Percentiles rank a stretch among this genome's conserved stretches.
These are phyloP conservation scores for Staphylotrichum tortipilum DNA, from an alignment of 495 filamentous ascomycete species.

Conservation along the genomic window DNA sequence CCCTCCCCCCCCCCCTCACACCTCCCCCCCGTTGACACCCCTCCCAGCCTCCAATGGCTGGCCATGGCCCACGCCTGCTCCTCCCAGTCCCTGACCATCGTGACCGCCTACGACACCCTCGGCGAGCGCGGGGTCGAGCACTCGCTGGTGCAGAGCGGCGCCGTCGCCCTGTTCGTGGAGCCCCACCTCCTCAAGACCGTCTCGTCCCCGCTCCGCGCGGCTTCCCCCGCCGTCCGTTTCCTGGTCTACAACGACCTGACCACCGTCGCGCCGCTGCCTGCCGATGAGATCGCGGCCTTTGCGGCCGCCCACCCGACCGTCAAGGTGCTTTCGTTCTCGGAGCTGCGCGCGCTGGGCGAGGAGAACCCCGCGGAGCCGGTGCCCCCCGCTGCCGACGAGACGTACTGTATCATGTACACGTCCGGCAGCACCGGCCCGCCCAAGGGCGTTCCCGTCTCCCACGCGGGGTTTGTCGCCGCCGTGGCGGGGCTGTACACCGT, in stretches of 20 bases:
- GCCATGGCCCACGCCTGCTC: slow-evolving; percentile 54
- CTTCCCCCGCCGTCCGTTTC: slow-evolving; percentile 32
- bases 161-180: slow-evolving; percentile 54
- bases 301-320: slow-evolving; percentile 32
- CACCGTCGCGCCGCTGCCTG: too few relatives aligned
- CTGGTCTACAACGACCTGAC: slow-evolving; percentile 40
- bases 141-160: slow-evolving; percentile 50
- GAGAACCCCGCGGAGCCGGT: slow-evolving; percentile 53
- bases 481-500: slow-evolving; percentile 36
- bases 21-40: too few relatives aligned
- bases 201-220: slow-evolving; percentile 32
- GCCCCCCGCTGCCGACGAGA: slow-evolving; percentile 59
- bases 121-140: slow-evolving; percentile 53
- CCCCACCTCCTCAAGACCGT: slow-evolving; percentile 49
- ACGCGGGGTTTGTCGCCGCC: slow-evolving; percentile 65
- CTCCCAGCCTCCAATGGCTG: slow-evolving; percentile 42
- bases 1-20: too few relatives aligned
- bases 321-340: slow-evolving; percentile 35
- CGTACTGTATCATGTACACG: slow-evolving; percentile 91
- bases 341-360: slow-evolving; percentile 50
- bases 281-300: slow-evolving; percentile 34
- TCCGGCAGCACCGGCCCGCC: slow-evolving; percentile 84
- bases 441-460: slow-evolving; percentile 78
- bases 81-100: slow-evolving; percentile 91
- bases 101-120: slow-evolving; percentile 82